Evolutionary conservation across 1,284 basidiomycete species (phyloP).

Genomic region (Pseudozyma thailandica): DNA sequence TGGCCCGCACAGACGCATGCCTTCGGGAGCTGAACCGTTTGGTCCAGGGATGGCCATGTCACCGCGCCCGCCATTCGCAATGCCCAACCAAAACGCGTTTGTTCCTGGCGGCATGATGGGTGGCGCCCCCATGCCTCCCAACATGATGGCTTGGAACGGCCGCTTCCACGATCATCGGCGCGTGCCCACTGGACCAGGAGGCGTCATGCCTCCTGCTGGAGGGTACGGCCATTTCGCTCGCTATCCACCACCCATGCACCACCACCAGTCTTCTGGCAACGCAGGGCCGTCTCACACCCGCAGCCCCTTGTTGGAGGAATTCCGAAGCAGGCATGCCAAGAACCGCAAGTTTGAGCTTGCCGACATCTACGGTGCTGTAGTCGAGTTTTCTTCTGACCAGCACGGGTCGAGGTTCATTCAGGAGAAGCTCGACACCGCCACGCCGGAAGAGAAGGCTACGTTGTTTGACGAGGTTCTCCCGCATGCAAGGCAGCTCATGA

Average conservation of each 20-base stretch:
- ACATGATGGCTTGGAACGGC: slow-evolving; percentile 36
- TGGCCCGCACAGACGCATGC: slow-evolving; percentile 28
- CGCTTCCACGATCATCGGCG: slow-evolving; percentile 46
- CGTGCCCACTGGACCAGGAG: slow-evolving; percentile 43
- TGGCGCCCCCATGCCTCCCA: slow-evolving; percentile 21
- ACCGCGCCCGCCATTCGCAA: slow-evolving; percentile 27
- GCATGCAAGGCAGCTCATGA: slow-evolving; percentile 81
- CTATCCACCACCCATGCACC: slow-evolving; percentile 18
- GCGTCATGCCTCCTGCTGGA: slow-evolving; percentile 35
- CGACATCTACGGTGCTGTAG: slow-evolving; percentile 87
- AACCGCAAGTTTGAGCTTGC: slow-evolving; percentile 68
- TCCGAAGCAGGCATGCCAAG: slow-evolving; percentile 49
- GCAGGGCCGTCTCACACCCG: slow-evolving; percentile 23
- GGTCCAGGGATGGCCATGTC: slow-evolving; percentile 31
- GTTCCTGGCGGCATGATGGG: slow-evolving; percentile 33
- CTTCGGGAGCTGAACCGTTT: slow-evolving; percentile 21
- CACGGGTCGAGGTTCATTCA: slow-evolving; percentile 77
- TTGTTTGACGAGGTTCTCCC: slow-evolving; percentile 95
- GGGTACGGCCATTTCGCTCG: slow-evolving; percentile 10
- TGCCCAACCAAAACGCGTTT: slow-evolving; percentile 32
- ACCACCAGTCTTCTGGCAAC: slow-evolving; percentile 17
- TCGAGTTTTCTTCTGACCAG: slow-evolving; percentile 94
- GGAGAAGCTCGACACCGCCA: slow-evolving; percentile 72
- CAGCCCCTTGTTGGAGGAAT: slow-evolving; percentile 57
- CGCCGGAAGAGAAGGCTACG: slow-evolving; percentile 72